Conservation (phyloP, 1,139 yeast species). For the Candida smagusa region DNA sequence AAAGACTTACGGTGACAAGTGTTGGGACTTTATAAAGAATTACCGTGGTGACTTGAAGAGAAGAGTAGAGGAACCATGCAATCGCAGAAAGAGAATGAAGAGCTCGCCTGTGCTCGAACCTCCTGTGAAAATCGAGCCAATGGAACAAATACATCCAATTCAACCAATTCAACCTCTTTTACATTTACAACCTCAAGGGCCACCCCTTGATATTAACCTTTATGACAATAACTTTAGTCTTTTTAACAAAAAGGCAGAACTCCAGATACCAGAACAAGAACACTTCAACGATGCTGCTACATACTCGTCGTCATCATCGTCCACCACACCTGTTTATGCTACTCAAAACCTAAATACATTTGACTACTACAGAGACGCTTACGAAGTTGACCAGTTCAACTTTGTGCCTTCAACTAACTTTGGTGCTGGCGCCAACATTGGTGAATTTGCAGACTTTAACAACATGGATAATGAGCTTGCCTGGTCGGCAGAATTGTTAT, state of each 20-base stretch:
- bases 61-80: background rate
- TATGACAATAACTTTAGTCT: background rate
- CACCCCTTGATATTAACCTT: background rate
- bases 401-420: background rate
- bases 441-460: background rate
- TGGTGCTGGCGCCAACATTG: background rate
- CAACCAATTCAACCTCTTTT: background rate
- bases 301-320: background rate
- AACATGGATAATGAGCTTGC: background rate
- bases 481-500: conserved; percentile 3
- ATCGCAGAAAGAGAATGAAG: background rate
- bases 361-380: background rate
- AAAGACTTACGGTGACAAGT: conserved; percentile 83
- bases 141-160: background rate
- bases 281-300: background rate
- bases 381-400: background rate
- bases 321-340: conserved; percentile 1
- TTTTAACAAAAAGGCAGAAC: background rate
- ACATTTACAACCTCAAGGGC: background rate
- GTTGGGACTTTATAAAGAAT: conserved; percentile 65
- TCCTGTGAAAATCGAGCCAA: background rate
- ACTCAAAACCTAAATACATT: background rate
- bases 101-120: background rate
- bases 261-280: background rate
- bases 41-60: background rate